phyloP scores from a whole-genome alignment of 116 monocot species.

The Thalassia testudinum region DNA sequence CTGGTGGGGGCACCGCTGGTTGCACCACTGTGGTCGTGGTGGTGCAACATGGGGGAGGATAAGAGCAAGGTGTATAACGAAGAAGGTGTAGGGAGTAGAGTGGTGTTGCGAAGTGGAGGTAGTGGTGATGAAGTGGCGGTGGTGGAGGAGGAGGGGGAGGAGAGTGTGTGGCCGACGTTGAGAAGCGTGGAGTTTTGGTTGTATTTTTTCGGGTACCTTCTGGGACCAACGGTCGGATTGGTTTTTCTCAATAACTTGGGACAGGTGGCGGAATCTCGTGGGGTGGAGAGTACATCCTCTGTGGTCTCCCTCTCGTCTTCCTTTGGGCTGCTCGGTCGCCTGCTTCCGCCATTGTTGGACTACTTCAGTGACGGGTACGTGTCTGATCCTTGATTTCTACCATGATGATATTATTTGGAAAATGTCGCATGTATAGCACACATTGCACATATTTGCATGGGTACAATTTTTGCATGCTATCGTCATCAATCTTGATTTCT shows the following conservation, averaged over 20 bases:
- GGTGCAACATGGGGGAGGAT: conserved; percentile 15
- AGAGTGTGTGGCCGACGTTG: conserved; percentile 8
- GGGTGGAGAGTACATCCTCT: no score
- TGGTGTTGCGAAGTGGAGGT: conserved; percentile 6
- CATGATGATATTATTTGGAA: no score
- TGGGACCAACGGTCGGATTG: conserved; percentile 50
- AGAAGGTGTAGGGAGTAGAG: conserved; percentile 16
- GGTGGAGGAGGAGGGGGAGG: conserved; percentile 8
- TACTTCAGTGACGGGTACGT: no score
- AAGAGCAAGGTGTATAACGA: not conserved
- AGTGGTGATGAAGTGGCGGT: no score
- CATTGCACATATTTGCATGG: no score
- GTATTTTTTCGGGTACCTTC: conserved; percentile 72
- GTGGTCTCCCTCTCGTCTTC: no score
- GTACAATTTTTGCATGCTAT: no score
- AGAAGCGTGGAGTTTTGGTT: conserved; percentile 54
- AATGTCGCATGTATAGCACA: no score
- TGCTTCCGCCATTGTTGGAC: no score
- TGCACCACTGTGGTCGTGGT: conserved; percentile 5
- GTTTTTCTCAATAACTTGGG: conserved; percentile 80
- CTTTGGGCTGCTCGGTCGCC: no score
- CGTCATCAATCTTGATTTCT: no score
- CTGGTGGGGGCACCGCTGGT: conserved; percentile 12
- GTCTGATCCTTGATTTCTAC: no score
- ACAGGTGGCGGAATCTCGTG: conserved; percentile 63